These are phyloP conservation scores for Tolypocladium album DNA, from an alignment of 2,329 filamentous ascomycete genomes.

Conservation along the genomic window DNA sequence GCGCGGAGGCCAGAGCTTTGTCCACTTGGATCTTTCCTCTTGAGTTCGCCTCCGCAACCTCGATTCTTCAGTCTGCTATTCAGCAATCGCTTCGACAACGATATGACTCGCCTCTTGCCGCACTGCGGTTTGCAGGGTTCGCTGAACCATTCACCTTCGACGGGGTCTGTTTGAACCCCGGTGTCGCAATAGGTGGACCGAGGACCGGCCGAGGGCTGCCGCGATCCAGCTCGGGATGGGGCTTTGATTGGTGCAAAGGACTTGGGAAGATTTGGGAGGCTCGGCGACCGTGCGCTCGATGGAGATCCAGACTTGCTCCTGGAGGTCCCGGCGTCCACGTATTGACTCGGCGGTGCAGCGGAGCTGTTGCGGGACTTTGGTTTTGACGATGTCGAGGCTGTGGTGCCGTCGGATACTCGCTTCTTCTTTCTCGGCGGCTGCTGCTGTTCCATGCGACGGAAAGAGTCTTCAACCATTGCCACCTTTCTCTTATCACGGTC, in stretches of 20 bases:
- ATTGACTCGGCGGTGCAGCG: conserved; percentile 24
- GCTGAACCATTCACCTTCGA: conserved; percentile 42
- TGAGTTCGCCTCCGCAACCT: conserved; percentile 26
- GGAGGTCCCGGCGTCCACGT: conserved; percentile 42
- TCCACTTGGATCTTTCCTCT: conserved; percentile 12
- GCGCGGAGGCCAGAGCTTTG: conserved; percentile 17
- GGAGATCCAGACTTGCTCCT: conserved; percentile 45
- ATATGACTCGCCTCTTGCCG: conserved; percentile 37
- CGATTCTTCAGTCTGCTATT: conserved; percentile 34
- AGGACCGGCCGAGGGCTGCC: conserved; percentile 26
- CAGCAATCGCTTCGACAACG: conserved; percentile 41
- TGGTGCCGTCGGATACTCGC: conserved; percentile 44
- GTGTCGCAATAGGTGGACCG: conserved; percentile 38
- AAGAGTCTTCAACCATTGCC: conserved; percentile 52
- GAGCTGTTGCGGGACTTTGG: conserved; percentile 28
- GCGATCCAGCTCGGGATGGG: conserved; percentile 18
- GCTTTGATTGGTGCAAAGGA: conserved; percentile 15
- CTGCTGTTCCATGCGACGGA: conserved; percentile 51
- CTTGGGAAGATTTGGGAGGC: conserved; percentile 15
- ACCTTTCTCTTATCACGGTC: conserved; percentile 59
- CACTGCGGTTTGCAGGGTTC: conserved; percentile 21
- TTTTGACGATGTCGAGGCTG: conserved; percentile 21
- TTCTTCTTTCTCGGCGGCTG: conserved; percentile 51
- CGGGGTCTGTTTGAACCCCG: conserved; percentile 43
- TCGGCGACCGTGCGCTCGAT: conserved; percentile 28